Evolutionary conservation across 306 rosid species (phyloP), one percentile per base, ranked within the genome.

Genomic region (Ceratonia siliqua): DNA sequence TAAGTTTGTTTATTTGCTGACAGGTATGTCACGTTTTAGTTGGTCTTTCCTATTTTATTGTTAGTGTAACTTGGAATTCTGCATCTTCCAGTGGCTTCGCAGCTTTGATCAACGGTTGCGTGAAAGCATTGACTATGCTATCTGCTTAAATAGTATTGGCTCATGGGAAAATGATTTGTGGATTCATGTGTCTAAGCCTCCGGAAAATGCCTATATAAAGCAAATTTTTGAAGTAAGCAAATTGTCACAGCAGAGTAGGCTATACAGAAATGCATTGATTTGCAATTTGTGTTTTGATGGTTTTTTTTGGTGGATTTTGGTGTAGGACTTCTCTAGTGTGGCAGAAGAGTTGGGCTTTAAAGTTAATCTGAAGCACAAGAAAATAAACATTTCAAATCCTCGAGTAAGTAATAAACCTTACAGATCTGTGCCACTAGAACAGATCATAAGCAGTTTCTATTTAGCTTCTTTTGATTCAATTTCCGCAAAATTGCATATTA

Each of bases 161-260:
- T 90, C 97, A 49, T 92, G 99, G 99, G 96, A 92, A 71, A 85
- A 92, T 45, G 94, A 90, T 18, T 84, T 92, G 62, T 94, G 93
- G 97, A 75, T 94, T 80, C 99, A 94, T 78, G 99, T 94, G 58
- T 94, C 99, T 70, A 94, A 94, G 87, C 98, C 99, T 73, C 92
- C 99, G 41, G 98, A 94, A 80, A 94, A 92, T 87, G 89, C 89
- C 63, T 92, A 85, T 77, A 86, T 92, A 76, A 94, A 94, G 82
- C 89, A 95, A 82, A 95, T 95, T 72, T 66, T 79, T 70, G 97
- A 95, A 69, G 99, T 95, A 87, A 86, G 95, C 68, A 56, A 38
- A 63, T 75, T 73, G 61, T 66, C 72, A 11, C 18, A 12, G 12
- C 55, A 78, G 25, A 5, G 6, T 33, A 24, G 27, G 24, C 61